These are phyloP conservation scores for Dendrocalamus latiflorus DNA, from an alignment of 202 grass and related monocot genomes.

Conservation along the genomic window DNA sequence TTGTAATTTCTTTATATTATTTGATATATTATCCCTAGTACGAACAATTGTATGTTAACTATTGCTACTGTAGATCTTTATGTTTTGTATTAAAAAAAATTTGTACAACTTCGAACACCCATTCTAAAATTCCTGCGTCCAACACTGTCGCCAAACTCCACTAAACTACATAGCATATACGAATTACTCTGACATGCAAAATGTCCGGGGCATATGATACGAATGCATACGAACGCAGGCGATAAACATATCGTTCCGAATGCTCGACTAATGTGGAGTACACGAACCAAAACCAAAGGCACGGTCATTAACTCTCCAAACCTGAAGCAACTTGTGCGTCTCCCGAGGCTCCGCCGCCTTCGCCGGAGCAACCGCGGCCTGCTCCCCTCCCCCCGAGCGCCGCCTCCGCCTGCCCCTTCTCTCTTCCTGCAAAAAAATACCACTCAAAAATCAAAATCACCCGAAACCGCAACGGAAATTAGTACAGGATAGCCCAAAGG, in stretches of 20 bases:
- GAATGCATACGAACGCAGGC: background rate
- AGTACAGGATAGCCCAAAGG: background rate
- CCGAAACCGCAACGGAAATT: background rate
- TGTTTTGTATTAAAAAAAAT: no score
- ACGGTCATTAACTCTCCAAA: background rate
- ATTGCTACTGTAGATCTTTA: no score
- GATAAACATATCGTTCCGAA: background rate
- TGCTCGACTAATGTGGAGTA: background rate
- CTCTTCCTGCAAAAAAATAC: background rate
- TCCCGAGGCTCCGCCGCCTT: slow-evolving; percentile 12
- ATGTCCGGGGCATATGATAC: background rate
- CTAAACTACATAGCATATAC: background rate
- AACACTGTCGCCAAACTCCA: background rate
- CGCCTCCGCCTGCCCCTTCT: slow-evolving; percentile 6
- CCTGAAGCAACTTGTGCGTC: slow-evolving; percentile 43
- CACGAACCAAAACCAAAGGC: background rate
- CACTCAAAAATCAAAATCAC: background rate
- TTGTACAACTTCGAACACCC: no score
- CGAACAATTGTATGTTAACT: no score
- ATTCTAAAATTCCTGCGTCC: no score
- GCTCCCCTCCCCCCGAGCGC: slow-evolving; percentile 6
- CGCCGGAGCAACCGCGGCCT: background rate
- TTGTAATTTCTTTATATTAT: no score
- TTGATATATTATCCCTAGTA: no score
- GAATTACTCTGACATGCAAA: background rate